Evolutionary conservation across 139 green algal species (phyloP).

Genomic region (Desmodesmus armatus): DNA sequence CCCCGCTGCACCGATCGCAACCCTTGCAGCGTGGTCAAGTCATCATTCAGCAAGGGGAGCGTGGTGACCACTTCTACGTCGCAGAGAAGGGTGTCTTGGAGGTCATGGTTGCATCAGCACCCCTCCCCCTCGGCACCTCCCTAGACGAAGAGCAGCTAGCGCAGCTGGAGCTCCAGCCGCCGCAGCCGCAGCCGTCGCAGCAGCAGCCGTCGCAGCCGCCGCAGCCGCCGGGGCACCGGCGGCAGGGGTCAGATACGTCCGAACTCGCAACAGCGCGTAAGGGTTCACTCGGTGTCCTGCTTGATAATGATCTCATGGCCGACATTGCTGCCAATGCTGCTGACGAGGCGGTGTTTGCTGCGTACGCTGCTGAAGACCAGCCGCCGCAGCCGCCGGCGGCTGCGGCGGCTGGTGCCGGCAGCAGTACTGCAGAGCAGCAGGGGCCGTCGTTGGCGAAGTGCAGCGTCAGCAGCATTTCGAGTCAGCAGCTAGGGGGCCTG

Average conservation of each 20-base stretch:
- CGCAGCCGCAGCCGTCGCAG: background rate
- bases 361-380: background rate
- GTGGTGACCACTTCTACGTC: conserved; percentile 66
- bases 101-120: conserved; percentile 57
- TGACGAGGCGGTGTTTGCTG: background rate
- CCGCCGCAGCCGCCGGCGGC: background rate
- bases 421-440: no score
- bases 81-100: conserved; percentile 61
- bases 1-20: background rate
- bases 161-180: background rate
- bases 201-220: conserved; percentile 4
- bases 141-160: conserved; percentile 1
- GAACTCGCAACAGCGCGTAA: background rate
- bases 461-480: background rate
- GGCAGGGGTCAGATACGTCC: background rate
- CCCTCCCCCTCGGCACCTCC: no score
- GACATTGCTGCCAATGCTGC: conserved; percentile 35
- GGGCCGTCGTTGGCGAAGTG: background rate
- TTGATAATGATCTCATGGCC: conserved; percentile 34
- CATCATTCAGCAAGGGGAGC: conserved; percentile 69
- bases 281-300: background rate
- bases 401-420: no score
- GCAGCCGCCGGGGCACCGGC: conserved; percentile 9
- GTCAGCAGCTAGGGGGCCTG: background rate
- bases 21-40: conserved; percentile 55